Evolutionary conservation across 257 asterid species (phyloP), one percentile per base, ranked within the genome.

Genomic region (Solanum chaucha): DNA sequence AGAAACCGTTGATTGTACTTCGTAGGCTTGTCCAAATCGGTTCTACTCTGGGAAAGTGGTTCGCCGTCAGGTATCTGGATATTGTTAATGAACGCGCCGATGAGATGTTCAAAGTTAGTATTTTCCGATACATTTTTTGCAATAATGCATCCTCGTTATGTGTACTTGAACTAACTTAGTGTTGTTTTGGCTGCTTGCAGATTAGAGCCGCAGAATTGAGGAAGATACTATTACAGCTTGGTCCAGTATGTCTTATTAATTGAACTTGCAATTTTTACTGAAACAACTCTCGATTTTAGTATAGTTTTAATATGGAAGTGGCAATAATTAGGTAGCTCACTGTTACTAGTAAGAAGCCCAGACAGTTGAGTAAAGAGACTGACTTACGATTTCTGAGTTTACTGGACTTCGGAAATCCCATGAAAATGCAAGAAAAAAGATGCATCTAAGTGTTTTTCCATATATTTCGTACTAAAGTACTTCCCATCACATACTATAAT

Each of bases 171-270:
- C 73, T 38, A 24, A 34, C 75, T 86, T 88, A 30, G 28, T 35
- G 71, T 88, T 58, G 22, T 88, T 44, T 34, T 84, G 73, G 84
- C 88, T 51, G 72, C 59, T 82, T 88, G 90, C 88, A 96, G 99
- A 94, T 93, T 89, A 92, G 99, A 90, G 98, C 99, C 78, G 98
- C 94, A 82, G 98, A 94, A 81, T 86, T 96, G 93, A 93, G 98
- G 92, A 93, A 92, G 92, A 91, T 94, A 89, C 84, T 96, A 88
- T 92, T 92, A 70, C 98, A 94, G 90, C 98, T 96, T 75, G 99
- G 99, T 64, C 99, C 99, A 94, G 99, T 96, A 91, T 51, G 82
- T 80, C 82, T 71, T 58, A 36, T 35, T 65, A 70, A 34, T 67
- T 83, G 55, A 38, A 38, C 34, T 38, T 75, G 83, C 34, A 75